Conservation (phyloP, 352 stramenopile species). For the Ophiocytium majus region DNA sequence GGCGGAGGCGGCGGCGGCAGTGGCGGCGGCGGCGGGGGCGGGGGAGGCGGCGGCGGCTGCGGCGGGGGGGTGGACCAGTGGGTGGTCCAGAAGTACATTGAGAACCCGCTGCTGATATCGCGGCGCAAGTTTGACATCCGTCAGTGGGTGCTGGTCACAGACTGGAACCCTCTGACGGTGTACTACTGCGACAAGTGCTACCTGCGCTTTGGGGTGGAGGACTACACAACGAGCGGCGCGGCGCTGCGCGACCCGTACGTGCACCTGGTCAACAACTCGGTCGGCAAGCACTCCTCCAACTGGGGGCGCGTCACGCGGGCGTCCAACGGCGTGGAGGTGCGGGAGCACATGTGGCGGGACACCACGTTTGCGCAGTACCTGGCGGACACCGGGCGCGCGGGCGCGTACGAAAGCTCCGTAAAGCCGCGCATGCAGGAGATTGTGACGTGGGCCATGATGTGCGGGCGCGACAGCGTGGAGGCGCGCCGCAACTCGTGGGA, state of each 20-base stretch:
- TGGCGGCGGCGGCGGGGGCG: too few species aligned
- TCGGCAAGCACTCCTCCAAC: slow-evolving; percentile 83
- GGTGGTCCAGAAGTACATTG: slow-evolving; percentile 72
- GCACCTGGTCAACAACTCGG: slow-evolving; percentile 88
- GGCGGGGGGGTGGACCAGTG: slow-evolving; percentile 56
- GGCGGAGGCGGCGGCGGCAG: too few species aligned
- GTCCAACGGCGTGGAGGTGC: slow-evolving; percentile 61
- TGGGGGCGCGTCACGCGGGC: slow-evolving; percentile 66
- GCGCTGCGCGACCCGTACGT: slow-evolving; percentile 74
- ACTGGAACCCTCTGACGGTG: slow-evolving; percentile 86
- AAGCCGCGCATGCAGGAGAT: slow-evolving; percentile 79
- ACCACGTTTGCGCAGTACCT: slow-evolving; percentile 61
- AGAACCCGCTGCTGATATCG: slow-evolving; percentile 64
- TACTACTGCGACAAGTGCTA: slow-evolving; percentile 88
- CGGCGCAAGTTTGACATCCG: slow-evolving; percentile 66
- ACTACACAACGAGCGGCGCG: slow-evolving; percentile 56
- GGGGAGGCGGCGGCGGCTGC: too few species aligned
- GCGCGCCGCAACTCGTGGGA: slow-evolving; percentile 82
- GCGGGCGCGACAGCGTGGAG: slow-evolving; percentile 72
- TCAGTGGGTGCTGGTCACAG: slow-evolving; percentile 85
- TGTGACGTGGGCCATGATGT: slow-evolving; percentile 68
- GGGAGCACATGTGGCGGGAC: slow-evolving; percentile 64
- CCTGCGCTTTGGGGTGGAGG: slow-evolving; percentile 78
- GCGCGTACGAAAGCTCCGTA: slow-evolving; percentile 71
- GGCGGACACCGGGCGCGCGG: slow-evolving; percentile 71